Evolutionary conservation across 2,329 filamentous ascomycete species (phyloP).

Genomic region (Claviceps citrina): DNA sequence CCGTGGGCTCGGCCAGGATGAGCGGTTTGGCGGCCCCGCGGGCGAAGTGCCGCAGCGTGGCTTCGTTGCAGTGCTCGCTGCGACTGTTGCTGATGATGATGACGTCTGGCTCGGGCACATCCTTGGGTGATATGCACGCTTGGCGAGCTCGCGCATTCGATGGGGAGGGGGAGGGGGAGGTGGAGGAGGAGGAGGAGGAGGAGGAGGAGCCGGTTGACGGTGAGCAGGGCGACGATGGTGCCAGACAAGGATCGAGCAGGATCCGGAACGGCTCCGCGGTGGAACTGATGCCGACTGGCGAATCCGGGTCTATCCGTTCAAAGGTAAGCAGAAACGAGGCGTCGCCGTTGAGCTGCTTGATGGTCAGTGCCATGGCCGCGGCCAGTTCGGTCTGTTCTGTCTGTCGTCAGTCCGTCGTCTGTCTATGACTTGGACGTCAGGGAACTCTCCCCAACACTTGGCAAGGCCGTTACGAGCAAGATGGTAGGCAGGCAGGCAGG

Average conservation of each 20-base stretch:
- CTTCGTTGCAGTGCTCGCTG: conserved; percentile 55
- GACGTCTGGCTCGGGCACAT: conserved; percentile 28
- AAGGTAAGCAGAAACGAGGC: conserved; percentile 51
- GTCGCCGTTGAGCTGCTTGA: conserved; percentile 50
- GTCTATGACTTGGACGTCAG: background rate
- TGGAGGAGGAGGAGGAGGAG: conserved; percentile 45
- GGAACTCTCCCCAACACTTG: too few species aligned
- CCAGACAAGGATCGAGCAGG: conserved; percentile 58
- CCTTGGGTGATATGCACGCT: conserved; percentile 34
- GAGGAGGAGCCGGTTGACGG: too few species aligned
- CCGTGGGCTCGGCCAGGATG: conserved; percentile 50
- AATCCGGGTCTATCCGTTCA: conserved; percentile 29
- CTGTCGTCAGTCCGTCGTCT: background rate
- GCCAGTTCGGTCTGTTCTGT: too few species aligned
- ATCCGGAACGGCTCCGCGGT: conserved; percentile 45
- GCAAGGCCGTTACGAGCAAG: too few species aligned
- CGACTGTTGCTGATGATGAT: conserved; percentile 31
- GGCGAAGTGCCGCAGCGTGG: conserved; percentile 50
- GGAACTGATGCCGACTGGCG: background rate
- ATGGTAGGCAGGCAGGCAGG: too few species aligned
- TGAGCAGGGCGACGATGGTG: conserved; percentile 44
- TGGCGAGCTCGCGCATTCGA: conserved; percentile 38
- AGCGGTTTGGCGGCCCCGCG: conserved; percentile 35
- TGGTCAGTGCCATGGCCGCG: conserved; percentile 40
- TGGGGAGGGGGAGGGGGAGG: conserved; percentile 46